Evolutionary conservation across 2,329 filamentous ascomycete genomes (phyloP), one percentile per base, ranked within the genome.

Genomic region (Aspergillus vadensis): DNA sequence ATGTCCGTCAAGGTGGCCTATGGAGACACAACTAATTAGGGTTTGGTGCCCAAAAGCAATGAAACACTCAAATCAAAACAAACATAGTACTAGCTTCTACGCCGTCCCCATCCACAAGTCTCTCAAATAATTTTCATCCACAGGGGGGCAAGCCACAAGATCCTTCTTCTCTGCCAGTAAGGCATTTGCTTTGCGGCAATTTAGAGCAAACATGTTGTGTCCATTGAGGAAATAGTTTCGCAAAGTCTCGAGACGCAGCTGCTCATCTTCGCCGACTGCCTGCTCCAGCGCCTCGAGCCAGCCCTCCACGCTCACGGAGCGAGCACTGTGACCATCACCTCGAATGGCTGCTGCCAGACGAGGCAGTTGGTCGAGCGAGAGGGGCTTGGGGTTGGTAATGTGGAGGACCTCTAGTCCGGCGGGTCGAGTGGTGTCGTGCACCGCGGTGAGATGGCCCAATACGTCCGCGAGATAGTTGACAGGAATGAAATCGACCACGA

Each of bases 401-500:
- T 44, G 41, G 8, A 44, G 41, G 17, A 44, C 41, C 41, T 44
- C 41, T 4, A 44, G 41, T 2, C 41, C 41, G 8, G 41, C 17
- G 9, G 17, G 17, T 12, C n/a, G 41, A 12, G 9, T 19, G 2
- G 41, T 44, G 41, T 44, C 41, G 17, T 38, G 36, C 12, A 23
- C 38, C 14, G 43, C 36, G n/a, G 41, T 44, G 15, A 55, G 19
- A 21, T 25, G 36, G 7, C 38, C 52, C 23, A 43, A 17, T 4
- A n/a, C 27, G 8, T 52, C 27, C 27, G 50, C 17, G 14, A 57
- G 44, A 23, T 50, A 50, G 15, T 57, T 48, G 30, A 57, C 55
- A 9, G 55, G 55, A 23, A 57, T 41, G 30, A 57, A 50, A 21
- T 57, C 55, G 23, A 48, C 27, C 19, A 50, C 44, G 19, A 57